Evolutionary conservation across 371 early-diverging fungal genomes (phyloP), one percentile per base, ranked within the genome.

Genomic region (Mortierella polycephala): DNA sequence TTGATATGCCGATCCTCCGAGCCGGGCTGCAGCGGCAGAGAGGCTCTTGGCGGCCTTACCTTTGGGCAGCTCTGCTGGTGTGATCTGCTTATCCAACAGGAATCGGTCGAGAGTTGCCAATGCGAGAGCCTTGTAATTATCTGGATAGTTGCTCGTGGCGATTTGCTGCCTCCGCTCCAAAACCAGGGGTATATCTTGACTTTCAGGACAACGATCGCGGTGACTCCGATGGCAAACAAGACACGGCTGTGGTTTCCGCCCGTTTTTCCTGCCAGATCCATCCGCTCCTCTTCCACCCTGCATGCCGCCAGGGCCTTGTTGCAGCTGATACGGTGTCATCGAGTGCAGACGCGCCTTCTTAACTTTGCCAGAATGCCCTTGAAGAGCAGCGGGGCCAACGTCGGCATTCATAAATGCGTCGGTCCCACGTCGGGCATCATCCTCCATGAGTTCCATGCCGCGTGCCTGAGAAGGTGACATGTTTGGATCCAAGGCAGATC

Each of bases 121-220:
- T 6, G 77, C 77, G 39, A 60, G 58, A 4, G 50, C 41, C 65
- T 76, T 76, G 62, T 76, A 76, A 55, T 57, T 64, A 47, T 71
- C 71, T 13, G 77, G 77, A 18, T 61, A 68, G 62, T 71, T 71
- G 58, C 77, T 76, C 52, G 77, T 76, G 37, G 72, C 77, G 54
- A 76, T 76, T 56, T 76, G 77, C 55, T 76, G 77, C 44, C 77
- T 63, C 23, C 77, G 60, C 37, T 76, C 77, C 71, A 76, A 54
- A 30, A 76, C 77, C 40, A 76, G 55, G 54, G 77, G 77, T 51
- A 76, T 71, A 64, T 76, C 77, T 55, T 76, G 72, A 53, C 77
- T 76, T 62, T 71, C 77, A 30, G 72, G 68, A 42, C 77, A 76
- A 11, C 77, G 68, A n/a, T 76, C 77, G 12, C 77, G 67, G 46